These are phyloP conservation scores for Sparassis latifolia DNA, from an alignment of 1,284 basidiomycete genomes.

Conservation along the genomic window DNA sequence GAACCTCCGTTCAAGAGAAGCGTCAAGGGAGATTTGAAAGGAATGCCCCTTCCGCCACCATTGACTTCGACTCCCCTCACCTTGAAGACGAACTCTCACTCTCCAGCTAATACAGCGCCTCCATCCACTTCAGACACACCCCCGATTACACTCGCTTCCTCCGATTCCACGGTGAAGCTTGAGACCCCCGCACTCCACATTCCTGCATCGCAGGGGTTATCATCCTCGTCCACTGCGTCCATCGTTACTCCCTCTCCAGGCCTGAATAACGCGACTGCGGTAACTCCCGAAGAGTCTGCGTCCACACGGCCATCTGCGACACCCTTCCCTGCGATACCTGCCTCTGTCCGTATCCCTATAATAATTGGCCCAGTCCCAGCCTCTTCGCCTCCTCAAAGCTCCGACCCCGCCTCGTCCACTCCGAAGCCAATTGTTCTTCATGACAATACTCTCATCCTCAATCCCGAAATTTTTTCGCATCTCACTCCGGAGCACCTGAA, in stretches of 20 bases:
- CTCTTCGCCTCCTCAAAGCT: slow-evolving; percentile 20
- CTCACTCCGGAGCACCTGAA: slow-evolving; percentile 69
- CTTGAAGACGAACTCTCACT: slow-evolving; percentile 20
- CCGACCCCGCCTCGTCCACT: slow-evolving; percentile 26
- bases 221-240: slow-evolving; percentile 9
- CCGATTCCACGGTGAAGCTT: slow-evolving; percentile 13
- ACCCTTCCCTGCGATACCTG: slow-evolving; percentile 25
- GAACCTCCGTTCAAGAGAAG: slow-evolving; percentile 63
- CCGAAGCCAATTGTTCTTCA: slow-evolving; percentile 78
- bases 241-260: slow-evolving; percentile 8
- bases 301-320: slow-evolving; percentile 16
- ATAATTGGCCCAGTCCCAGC: slow-evolving; percentile 52
- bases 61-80: slow-evolving; percentile 54
- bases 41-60: slow-evolving; percentile 54
- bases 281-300: not conserved
- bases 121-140: slow-evolving; percentile 12
- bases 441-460: slow-evolving; percentile 78
- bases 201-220: slow-evolving; percentile 1
- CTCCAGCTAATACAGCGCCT: not conserved
- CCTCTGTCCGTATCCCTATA: slow-evolving; percentile 49
- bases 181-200: slow-evolving; percentile 11
- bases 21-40: slow-evolving; percentile 51
- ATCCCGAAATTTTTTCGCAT: slow-evolving; percentile 79
- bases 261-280: not conserved
- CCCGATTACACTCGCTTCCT: slow-evolving; percentile 5